Base-by-base conservation (phyloP, 192 early-diverging fungal species). In the Anaeromyces robustus region DNA sequence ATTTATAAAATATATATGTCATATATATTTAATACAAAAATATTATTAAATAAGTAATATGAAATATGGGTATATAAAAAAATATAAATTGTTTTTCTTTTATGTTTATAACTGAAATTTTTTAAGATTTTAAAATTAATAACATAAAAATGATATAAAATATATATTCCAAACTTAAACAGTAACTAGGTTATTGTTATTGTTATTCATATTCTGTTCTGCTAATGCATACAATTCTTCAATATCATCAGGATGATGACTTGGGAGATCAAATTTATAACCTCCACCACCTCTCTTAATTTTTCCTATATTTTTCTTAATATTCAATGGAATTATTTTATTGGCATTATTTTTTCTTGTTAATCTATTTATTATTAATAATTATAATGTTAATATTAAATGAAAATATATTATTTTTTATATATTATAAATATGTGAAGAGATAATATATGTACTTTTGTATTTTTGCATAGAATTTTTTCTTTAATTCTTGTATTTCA, bases 401-500 rank as follows among this genome's bases (percentile, higher is more conserved):
- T 39, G 16, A 39, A 39, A 14, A 39, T 39, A 39, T 39, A 14
- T 32, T 32, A 32, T 3, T 32, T 32, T 14, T 14, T 39, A 39
- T n/a, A n/a, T n/a, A n/a, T n/a, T n/a, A n/a, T n/a, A n/a, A n/a
- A n/a, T n/a, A n/a, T n/a, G n/a, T n/a, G n/a, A n/a, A n/a, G n/a
- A n/a, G n/a, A n/a, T n/a, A 52, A 52, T 52, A 4, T 52, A 18
- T 52, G 22, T 52, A 52, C 52, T 9, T 68, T 68, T 68, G 52
- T 7, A 79, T 16, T 80, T 79, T 30, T 79, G 86, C 85, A 81
- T 87, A 91, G 81, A 87, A 90, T 80, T 90, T 90, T 34, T 86
- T 88, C 81, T 90, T 91, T 28, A 89, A 77, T n/a, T 87, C 88
- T 79, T 90, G 89, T 77, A 88, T 79, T 78, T 90, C 88, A 14